Percentiles rank a stretch among this genome's conserved stretches.
These are phyloP conservation scores for Euclidium syriacum DNA, from an alignment of 345 rosid genomes.

Conservation along the genomic window DNA sequence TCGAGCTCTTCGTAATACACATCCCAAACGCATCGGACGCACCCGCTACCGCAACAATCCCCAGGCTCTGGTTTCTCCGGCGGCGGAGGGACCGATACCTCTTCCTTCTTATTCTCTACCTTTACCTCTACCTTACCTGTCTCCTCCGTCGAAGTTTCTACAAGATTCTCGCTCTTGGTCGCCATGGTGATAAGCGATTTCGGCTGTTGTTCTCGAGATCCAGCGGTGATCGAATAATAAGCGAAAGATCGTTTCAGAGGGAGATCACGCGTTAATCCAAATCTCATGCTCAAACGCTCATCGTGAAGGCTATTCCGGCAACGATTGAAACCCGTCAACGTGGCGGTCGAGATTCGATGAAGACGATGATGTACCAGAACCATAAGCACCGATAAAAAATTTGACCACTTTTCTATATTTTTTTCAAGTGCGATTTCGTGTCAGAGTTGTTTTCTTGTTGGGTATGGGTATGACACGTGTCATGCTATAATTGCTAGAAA, in stretches of 20 bases:
- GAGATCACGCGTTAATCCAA: constrained; percentile 17
- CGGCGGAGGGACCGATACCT: constrained; percentile 43
- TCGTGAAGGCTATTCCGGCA: not conserved
- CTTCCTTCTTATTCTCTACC: constrained; percentile 13
- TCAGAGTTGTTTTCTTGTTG: not conserved
- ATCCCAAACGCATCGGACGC: constrained; percentile 96
- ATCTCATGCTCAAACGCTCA: constrained; percentile 23
- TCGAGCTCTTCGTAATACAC: constrained; percentile 86
- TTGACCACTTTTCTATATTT: not conserved
- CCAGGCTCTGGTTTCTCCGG: constrained; percentile 96
- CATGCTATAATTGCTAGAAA: not conserved
- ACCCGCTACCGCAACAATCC: constrained; percentile 95
- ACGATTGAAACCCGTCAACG: not conserved
- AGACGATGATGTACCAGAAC: not conserved
- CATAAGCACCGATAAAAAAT: not conserved
- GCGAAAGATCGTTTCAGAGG: constrained; percentile 17
- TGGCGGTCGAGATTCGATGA: constrained; percentile 13
- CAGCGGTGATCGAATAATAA: not conserved
- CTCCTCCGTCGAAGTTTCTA: not conserved
- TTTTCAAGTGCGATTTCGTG: not conserved
- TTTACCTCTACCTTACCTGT: not conserved
- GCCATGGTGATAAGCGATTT: constrained; percentile 24
- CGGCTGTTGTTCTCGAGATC: not conserved
- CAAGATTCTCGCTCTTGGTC: not conserved
- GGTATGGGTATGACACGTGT: not conserved